Evolutionary conservation across 2,329 filamentous ascomycete species (phyloP), one percentile per base, ranked within the genome.

Genomic region (Eutypa lata): DNA sequence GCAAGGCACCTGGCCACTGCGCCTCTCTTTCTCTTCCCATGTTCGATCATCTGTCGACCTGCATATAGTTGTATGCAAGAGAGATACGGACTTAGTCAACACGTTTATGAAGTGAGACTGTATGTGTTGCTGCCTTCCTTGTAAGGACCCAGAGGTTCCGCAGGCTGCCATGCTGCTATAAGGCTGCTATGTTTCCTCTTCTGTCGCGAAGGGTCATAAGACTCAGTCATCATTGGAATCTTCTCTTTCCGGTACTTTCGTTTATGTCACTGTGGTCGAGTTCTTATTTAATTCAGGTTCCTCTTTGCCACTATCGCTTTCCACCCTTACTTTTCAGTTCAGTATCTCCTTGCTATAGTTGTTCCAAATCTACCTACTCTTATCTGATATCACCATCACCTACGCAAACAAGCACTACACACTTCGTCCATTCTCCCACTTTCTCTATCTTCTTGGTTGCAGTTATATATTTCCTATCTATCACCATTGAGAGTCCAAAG

Each of bases 121-220:
- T 28, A 13, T 31, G 35, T 38, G 13, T 16, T 67, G 61, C 51
- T 64, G 62, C 65, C 61, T 64, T 57, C 55, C 55, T 55, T 59
- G 54, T 54, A 55, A 52, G 56, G 55, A 51, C 50, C 46, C 56
- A 45, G 21, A 45, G 42, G 5, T 24, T n/a, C 52, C 59, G 58
- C 67, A 74, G 72, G 70, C 70, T 73, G 60, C 70, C 68, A 67
- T 63, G 6, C 10, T 31, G 57, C 68, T 82, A 82, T 81, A 82
- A 82, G 78, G 78, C 74, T 78, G 65, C 73, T 73, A 79, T 79
- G 70, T 67, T 76, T 75, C 67, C 61, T 57, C 53, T 55, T 24
- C 1, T 13, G 13, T 45, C 16, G 11, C n/a, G 19, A 45, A 24
- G 21, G 22, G 42, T 45, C 42, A 45, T 45, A 11, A 22, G 42